Percentiles rank a stretch among this genome's conserved stretches.
Evolutionary conservation across 2,329 filamentous ascomycete species (phyloP).

Genomic region (Bisporella sp.): DNA sequence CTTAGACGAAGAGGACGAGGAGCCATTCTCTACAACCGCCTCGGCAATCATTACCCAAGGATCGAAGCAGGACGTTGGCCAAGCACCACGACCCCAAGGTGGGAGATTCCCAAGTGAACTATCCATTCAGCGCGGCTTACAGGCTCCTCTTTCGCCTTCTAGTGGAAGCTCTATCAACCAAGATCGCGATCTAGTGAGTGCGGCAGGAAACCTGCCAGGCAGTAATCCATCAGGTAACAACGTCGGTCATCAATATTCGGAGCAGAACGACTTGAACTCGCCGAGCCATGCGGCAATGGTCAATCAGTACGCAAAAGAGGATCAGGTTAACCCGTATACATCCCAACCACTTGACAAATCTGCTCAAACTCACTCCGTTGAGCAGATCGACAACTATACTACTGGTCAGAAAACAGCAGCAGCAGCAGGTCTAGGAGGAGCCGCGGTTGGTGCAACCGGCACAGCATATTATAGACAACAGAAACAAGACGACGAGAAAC

Average conservation of each 20-base stretch:
- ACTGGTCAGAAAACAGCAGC: not conserved
- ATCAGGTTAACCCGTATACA: slow-evolving; percentile 52
- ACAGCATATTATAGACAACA: slow-evolving; percentile 14
- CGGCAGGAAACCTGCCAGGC: slow-evolving; percentile 31
- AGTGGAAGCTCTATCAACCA: slow-evolving; percentile 64
- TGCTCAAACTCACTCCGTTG: slow-evolving; percentile 1
- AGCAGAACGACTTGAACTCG: slow-evolving; percentile 41
- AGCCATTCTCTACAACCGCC: slow-evolving; percentile 49
- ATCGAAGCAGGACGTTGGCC: slow-evolving; percentile 44
- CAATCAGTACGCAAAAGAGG: slow-evolving; percentile 42
- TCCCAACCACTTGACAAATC: slow-evolving; percentile 20
- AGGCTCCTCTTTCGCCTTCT: slow-evolving; percentile 71
- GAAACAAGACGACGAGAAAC: too few relatives aligned
- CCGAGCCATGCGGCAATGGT: slow-evolving; percentile 43
- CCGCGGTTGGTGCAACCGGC: slow-evolving; percentile 3
- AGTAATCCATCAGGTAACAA: slow-evolving; percentile 5
- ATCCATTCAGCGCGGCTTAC: slow-evolving; percentile 78
- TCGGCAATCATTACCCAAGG: slow-evolving; percentile 47
- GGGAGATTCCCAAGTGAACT: slow-evolving; percentile 95
- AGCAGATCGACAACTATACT: not conserved
- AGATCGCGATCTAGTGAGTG: slow-evolving; percentile 54
- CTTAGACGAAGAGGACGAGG: slow-evolving; percentile 64
- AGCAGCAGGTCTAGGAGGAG: slow-evolving; percentile 10
- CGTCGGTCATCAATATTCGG: slow-evolving; percentile 18
- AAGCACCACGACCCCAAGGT: slow-evolving; percentile 74